A percentile compares a stretch with the other conserved stretches of the same genome.
These are phyloP conservation scores for Alectoria sarmentosa DNA, from an alignment of 495 filamentous ascomycete species.

Conservation along the genomic window DNA sequence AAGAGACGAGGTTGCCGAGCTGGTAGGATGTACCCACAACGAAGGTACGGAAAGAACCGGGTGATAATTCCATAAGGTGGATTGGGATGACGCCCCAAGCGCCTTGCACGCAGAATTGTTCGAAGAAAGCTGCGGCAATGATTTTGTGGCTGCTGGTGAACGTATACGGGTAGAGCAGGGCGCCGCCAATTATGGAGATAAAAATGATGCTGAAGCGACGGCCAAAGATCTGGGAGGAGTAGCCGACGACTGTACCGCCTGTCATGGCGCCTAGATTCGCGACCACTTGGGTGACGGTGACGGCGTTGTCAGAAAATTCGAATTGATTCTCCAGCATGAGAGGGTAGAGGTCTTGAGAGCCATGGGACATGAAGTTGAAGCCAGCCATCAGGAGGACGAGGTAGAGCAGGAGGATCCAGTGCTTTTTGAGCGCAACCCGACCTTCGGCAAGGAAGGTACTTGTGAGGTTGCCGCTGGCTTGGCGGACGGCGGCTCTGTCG, in stretches of 20 bases:
- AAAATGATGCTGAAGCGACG: conserved; percentile 75
- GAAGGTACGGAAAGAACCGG: conserved; percentile 75
- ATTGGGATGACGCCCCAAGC: conserved; percentile 82
- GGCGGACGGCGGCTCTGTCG: conserved; percentile 54
- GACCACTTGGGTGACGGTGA: conserved; percentile 79
- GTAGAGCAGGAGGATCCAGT: conserved; percentile 76
- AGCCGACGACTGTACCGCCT: conserved; percentile 72
- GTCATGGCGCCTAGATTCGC: conserved; percentile 76
- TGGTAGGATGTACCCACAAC: conserved; percentile 80
- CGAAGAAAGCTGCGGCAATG: conserved; percentile 83
- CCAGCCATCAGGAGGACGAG: conserved; percentile 81
- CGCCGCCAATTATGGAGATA: conserved; percentile 68
- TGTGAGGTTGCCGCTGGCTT: conserved; percentile 41
- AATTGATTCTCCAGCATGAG: conserved; percentile 77
- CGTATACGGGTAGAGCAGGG: conserved; percentile 74
- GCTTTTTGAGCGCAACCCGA: conserved; percentile 63
- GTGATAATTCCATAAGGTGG: conserved; percentile 81
- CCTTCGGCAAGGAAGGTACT: conserved; percentile 67
- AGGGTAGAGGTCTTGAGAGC: conserved; percentile 86
- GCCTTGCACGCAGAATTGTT: conserved; percentile 85
- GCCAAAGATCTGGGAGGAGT: conserved; percentile 73
- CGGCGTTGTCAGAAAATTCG: conserved; percentile 58
- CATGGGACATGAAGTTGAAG: conserved; percentile 93
- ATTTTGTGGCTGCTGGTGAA: conserved; percentile 54
- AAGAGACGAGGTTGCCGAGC: conserved; percentile 76